Evolutionary conservation across 1,139 yeast genomes (phyloP).

Genomic region (Geotrichum cucujoidarum): DNA sequence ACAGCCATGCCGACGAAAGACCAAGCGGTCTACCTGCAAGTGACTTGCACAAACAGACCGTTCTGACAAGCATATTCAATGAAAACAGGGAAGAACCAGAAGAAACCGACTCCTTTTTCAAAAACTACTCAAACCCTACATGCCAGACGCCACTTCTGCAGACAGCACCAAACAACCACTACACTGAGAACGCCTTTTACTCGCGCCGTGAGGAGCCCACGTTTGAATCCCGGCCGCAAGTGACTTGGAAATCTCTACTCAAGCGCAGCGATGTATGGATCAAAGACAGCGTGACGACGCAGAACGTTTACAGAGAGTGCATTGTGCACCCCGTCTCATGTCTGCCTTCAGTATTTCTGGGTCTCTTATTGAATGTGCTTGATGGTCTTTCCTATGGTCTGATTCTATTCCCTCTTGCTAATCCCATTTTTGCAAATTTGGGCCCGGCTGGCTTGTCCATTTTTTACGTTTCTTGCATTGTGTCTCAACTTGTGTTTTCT

Average conservation of each 20-base stretch:
- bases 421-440: conserved; percentile 63
- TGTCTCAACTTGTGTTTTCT: conserved; percentile 83
- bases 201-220: not conserved
- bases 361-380: conserved; percentile 74
- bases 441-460: conserved; percentile 90
- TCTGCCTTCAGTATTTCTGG: conserved; percentile 73
- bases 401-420: conserved; percentile 92
- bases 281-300: conserved; percentile 6
- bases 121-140: not conserved
- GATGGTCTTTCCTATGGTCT: conserved; percentile 95
- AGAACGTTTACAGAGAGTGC: conserved; percentile 14
- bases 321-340: conserved; percentile 44
- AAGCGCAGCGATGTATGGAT: conserved; percentile 9
- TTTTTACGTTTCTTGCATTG: conserved; percentile 86
- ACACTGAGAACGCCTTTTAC: not conserved
- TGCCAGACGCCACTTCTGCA: not conserved
- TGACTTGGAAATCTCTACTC: conserved; percentile 7
- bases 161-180: not conserved
- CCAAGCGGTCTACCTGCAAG: not conserved
- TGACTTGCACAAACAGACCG: not conserved
- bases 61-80: not conserved
- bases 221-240: not conserved
- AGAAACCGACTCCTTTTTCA: not conserved
- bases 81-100: not conserved
- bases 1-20: not conserved